phyloP scores from a whole-genome alignment of 495 filamentous ascomycete genomes.

The Monascus purpureus region DNA sequence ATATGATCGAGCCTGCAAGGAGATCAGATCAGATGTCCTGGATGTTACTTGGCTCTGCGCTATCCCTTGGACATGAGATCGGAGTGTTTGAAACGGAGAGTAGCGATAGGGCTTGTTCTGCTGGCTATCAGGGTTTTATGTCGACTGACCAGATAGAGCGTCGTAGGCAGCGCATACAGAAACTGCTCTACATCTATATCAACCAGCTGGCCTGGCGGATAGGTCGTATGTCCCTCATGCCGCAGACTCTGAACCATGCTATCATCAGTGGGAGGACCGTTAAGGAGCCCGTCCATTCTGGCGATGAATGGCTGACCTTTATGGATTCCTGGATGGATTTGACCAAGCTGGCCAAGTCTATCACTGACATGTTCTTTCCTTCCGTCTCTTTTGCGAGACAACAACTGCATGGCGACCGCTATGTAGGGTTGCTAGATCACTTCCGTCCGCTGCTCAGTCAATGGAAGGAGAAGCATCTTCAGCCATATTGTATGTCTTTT shows the following conservation, averaged over 20 bases:
- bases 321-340: conserved; percentile 41
- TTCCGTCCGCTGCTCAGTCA: conserved; percentile 35
- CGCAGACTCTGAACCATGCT: conserved; percentile 32
- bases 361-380: conserved; percentile 40
- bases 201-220: conserved; percentile 40
- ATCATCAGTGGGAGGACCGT: conserved; percentile 21
- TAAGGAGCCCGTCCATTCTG: conserved; percentile 13
- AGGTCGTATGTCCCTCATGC: conserved; percentile 38
- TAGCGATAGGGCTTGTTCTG: conserved; percentile 6
- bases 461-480: conserved; percentile 37
- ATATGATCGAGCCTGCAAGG: conserved; percentile 37
- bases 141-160: conserved; percentile 24
- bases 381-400: conserved; percentile 37
- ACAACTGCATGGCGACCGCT: conserved; percentile 37
- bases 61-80: conserved; percentile 38
- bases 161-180: conserved; percentile 29
- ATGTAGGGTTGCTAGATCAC: conserved; percentile 37
- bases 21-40: conserved; percentile 44
- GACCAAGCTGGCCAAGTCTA: conserved; percentile 37
- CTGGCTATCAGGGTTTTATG: conserved; percentile 13
- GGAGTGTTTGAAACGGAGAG: conserved; percentile 35
- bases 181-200: conserved; percentile 38
- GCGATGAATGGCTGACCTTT: conserved; percentile 27
- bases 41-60: conserved; percentile 37
- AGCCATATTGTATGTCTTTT: conserved; percentile 17